Evolutionary conservation across 495 filamentous ascomycete genomes (phyloP).

Genomic region (Aspergillus funiculosus): DNA sequence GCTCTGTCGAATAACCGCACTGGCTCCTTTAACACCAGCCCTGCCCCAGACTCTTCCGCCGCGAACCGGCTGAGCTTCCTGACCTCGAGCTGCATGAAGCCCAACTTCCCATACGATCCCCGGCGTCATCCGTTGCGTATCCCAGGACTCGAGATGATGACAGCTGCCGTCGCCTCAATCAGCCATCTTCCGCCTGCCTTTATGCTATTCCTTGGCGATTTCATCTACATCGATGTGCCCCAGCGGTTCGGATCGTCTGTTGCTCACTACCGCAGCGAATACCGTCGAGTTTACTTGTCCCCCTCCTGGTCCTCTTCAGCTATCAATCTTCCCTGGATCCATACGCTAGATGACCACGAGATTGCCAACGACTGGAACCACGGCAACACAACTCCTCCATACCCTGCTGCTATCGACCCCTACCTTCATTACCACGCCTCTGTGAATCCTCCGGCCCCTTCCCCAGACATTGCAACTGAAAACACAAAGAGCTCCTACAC

Average conservation of each 20-base stretch:
- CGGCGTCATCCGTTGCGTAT: constrained; percentile 75
- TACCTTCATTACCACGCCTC: constrained; percentile 79
- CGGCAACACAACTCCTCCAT: constrained; percentile 65
- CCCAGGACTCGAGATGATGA: constrained; percentile 66
- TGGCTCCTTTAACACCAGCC: constrained; percentile 70
- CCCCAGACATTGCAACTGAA: constrained; percentile 33
- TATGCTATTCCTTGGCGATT: constrained; percentile 98
- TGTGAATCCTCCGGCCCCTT: constrained; percentile 68
- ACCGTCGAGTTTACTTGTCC: constrained; percentile 87
- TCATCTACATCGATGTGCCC: constrained; percentile 95
- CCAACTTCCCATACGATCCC: constrained; percentile 80
- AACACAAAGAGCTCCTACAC: constrained; percentile 64
- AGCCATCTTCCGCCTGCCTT: constrained; percentile 59
- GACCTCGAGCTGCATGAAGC: constrained; percentile 85
- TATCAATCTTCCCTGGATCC: constrained; percentile 82
- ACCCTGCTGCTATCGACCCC: constrained; percentile 72
- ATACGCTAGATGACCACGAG: constrained; percentile 94
- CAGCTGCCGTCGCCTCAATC: constrained; percentile 50
- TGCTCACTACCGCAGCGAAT: constrained; percentile 80
- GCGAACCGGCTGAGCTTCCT: constrained; percentile 74
- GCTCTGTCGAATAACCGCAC: constrained; percentile 74
- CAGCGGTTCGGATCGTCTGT: constrained; percentile 62
- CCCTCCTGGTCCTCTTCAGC: constrained; percentile 72
- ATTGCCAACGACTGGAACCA: constrained; percentile 85
- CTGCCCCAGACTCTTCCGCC: constrained; percentile 55